Evolutionary conservation across 805 yeast genomes (phyloP).

Genomic region (Lipomyces anomalus): DNA sequence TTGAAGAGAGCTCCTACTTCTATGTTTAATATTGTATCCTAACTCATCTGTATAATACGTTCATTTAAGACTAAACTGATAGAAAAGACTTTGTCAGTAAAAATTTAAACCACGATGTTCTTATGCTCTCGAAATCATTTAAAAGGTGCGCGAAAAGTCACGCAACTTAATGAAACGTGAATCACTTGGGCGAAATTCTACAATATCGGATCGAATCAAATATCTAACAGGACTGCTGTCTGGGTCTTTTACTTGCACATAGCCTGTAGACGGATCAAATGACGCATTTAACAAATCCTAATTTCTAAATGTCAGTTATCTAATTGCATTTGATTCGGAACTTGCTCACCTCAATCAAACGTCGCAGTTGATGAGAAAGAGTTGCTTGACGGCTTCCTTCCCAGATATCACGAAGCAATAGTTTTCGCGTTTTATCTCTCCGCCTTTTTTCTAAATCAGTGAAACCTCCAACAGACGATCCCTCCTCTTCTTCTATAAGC

Average conservation of each 20-base stretch:
- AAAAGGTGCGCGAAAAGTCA: conserved; percentile 3
- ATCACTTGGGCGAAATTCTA: conserved; percentile 4
- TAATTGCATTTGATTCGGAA: not conserved
- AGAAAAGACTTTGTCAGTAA: too few relatives aligned
- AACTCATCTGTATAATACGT: too few relatives aligned
- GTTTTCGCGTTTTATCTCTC: not conserved
- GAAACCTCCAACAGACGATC: conserved; percentile 19
- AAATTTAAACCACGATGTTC: too few relatives aligned
- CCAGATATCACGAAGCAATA: conserved; percentile 7
- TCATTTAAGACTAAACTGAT: too few relatives aligned
- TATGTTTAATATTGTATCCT: too few relatives aligned
- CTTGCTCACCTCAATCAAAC: conserved; percentile 8
- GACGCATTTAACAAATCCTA: conserved; percentile 14
- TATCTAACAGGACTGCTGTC: conserved; percentile 10
- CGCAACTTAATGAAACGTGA: conserved; percentile 14
- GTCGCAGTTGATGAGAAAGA: conserved; percentile 6
- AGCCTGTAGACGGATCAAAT: conserved; percentile 4
- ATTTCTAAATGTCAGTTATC: not conserved
- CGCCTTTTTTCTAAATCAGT: not conserved
- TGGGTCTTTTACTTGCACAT: conserved; percentile 7
- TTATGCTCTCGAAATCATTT: not conserved
- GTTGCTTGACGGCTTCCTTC: conserved; percentile 5
- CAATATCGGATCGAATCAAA: conserved; percentile 13
- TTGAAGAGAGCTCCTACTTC: too few relatives aligned
- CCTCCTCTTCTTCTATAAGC: conserved; percentile 15